These are phyloP conservation scores for Boletus putidus DNA, from an alignment of 1,284 basidiomycete genomes.

Conservation along the genomic window DNA sequence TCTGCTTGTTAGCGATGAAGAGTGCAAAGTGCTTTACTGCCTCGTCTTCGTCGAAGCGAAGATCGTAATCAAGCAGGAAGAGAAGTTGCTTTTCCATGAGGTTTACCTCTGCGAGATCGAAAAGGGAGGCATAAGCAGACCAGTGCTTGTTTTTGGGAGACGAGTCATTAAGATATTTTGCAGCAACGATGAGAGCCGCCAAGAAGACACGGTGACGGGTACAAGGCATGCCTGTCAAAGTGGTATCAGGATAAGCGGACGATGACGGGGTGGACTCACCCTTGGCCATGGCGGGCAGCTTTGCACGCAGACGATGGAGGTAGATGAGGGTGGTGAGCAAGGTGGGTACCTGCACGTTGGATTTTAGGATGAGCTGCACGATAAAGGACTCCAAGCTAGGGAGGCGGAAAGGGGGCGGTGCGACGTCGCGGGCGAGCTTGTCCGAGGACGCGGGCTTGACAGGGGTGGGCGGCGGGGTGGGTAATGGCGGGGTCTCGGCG, in stretches of 20 bases:
- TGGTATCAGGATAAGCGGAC: slow-evolving; percentile 13
- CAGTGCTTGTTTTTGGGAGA: slow-evolving; percentile 96
- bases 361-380: slow-evolving; percentile 76
- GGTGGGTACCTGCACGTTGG: slow-evolving; percentile 91
- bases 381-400: slow-evolving; percentile 89
- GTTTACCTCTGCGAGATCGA: slow-evolving; percentile 79
- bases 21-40: slow-evolving; percentile 62
- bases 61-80: slow-evolving; percentile 84
- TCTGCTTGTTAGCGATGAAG: slow-evolving; percentile 48
- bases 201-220: slow-evolving; percentile 95
- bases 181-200: slow-evolving; percentile 91
- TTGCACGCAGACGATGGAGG: slow-evolving; percentile 82
- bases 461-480: slow-evolving; percentile 58
- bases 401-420: slow-evolving; percentile 45
- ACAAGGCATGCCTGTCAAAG: slow-evolving; percentile 74
- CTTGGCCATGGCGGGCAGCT: slow-evolving; percentile 83
- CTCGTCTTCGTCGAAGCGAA: slow-evolving; percentile 81
- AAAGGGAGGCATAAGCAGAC: slow-evolving; percentile 77
- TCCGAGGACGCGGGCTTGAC: slow-evolving; percentile 45
- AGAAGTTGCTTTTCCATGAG: slow-evolving; percentile 96
- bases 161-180: slow-evolving; percentile 98
- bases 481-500: slow-evolving; percentile 37
- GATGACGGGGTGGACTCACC: slow-evolving; percentile 48
- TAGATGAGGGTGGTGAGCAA: slow-evolving; percentile 92
- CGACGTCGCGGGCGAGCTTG: slow-evolving; percentile 38